Evolutionary conservation across 176 grass and related monocot genomes (phyloP), one percentile per base, ranked within the genome.

Genomic region (Carex parvula): DNA sequence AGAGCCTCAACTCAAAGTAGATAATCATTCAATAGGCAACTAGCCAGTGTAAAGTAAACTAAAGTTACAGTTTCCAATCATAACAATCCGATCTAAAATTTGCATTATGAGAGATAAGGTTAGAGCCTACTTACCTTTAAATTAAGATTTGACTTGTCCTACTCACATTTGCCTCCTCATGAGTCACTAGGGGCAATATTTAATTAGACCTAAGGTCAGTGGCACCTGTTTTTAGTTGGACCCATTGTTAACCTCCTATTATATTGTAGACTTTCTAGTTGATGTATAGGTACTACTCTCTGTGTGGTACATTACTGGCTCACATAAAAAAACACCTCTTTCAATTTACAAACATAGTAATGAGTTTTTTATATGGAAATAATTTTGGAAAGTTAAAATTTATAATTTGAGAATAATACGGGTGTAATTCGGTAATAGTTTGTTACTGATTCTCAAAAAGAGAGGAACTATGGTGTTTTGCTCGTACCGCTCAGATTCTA

Each of bases 181-280:
- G 80, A 83, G 80, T 83, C 80, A 83, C 22, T 83, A 68, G 80
- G 80, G 62, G 6, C 80, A 83, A 68, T 83, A 67, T 50, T 83
- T 83, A 29, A 83, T 62, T 54, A 17, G 24, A 26, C 17, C 18
- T 67, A 67, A 53, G 39, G 8, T 82, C 12, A 82, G 80, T 82
- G 80, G 32, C 12, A 12, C 46, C 44, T 82, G n/a, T 52, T 82
- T 35, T 50, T 46, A 9, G 61, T 53, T 52, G 80, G 80, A 42
- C 61, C 80, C 80, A 67, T 67, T 82, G 66, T 82, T 82, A 82
- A 65, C 59, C 39, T 82, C 14, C 57, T 39, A 42, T 22, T 32
- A 78, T 61, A 6, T 44, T 20, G 21, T 63, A 29, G 20, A 29
- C 53, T 42, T 82, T 75, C 11, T 55, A 21, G 6, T 15, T 29